phyloP scores from a whole-genome alignment of 1,284 basidiomycete species.

The Pascua guehoae region DNA sequence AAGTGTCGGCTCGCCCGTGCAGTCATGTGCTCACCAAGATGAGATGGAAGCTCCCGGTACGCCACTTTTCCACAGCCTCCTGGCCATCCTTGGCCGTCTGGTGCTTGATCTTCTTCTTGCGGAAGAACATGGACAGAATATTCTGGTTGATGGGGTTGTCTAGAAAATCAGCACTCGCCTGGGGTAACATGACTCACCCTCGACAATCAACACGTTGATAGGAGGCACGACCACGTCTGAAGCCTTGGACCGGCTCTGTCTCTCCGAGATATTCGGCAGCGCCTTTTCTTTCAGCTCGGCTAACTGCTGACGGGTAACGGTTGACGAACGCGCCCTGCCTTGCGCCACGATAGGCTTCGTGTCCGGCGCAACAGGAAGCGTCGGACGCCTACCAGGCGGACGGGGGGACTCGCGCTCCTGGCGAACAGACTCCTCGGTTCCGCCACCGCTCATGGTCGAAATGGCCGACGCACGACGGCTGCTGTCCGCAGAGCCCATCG shows the following conservation, averaged over 20 bases:
- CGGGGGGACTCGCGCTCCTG: not conserved
- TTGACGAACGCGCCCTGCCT: constrained; percentile 29
- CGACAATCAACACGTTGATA: constrained; percentile 92
- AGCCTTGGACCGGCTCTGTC: not conserved
- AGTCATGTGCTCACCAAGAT: constrained; percentile 63
- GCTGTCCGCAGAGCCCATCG: constrained; percentile 18
- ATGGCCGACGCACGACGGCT: constrained; percentile 25
- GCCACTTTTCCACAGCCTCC: constrained; percentile 96
- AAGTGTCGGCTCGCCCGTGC: not conserved
- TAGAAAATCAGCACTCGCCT: constrained; percentile 40
- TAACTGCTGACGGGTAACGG: constrained; percentile 8
- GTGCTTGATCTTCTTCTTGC: constrained; percentile 92
- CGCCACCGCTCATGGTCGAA: constrained; percentile 12
- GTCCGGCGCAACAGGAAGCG: constrained; percentile 24
- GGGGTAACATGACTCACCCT: constrained; percentile 59
- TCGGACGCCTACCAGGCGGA: constrained; percentile 20
- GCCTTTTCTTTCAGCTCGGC: not conserved
- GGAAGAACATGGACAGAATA: constrained; percentile 93
- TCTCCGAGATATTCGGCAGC: constrained; percentile 5
- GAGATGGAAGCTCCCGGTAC: constrained; percentile 86
- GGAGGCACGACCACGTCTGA: constrained; percentile 71
- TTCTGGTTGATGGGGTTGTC: constrained; percentile 99
- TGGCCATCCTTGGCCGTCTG: constrained; percentile 91
- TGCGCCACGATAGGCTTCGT: constrained; percentile 31
- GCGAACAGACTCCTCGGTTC: constrained; percentile 8